phyloP scores from a whole-genome alignment of 2,329 filamentous ascomycete species.

The Graphiopsis chlorocephala region DNA sequence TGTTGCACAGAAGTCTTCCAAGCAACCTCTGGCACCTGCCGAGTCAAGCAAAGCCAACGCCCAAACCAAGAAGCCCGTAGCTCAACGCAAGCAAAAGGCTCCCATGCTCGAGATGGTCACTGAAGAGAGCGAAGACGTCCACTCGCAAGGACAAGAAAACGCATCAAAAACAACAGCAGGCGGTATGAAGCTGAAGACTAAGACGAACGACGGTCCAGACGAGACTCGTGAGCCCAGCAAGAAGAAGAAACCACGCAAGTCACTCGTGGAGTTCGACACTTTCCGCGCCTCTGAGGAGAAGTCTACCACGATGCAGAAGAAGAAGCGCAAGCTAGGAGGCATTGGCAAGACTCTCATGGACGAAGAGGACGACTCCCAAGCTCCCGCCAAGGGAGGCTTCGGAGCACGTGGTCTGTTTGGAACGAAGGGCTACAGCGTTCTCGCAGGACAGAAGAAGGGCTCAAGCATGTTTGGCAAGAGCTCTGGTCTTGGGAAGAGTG shows the following conservation, averaged over 20 bases:
- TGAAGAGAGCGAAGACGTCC: constrained; percentile 43
- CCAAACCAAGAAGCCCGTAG: constrained; percentile 37
- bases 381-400: constrained; percentile 26
- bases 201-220: constrained; percentile 33
- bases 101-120: constrained; percentile 44
- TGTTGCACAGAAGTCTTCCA: constrained; percentile 31
- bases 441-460: constrained; percentile 30
- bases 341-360: constrained; percentile 40
- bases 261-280: constrained; percentile 45
- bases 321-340: constrained; percentile 38
- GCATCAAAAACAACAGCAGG: constrained; percentile 27
- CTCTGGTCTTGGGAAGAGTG: constrained; percentile 26
- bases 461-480: constrained; percentile 26
- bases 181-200: constrained; percentile 40
- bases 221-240: constrained; percentile 36
- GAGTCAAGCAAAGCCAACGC: constrained; percentile 45
- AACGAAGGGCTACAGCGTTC: constrained; percentile 31
- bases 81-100: constrained; percentile 38
- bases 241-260: constrained; percentile 42
- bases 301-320: constrained; percentile 31
- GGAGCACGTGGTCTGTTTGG: constrained; percentile 28
- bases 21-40: constrained; percentile 44
- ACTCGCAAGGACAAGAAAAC: constrained; percentile 38
- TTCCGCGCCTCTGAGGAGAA: constrained; percentile 34
- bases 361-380: constrained; percentile 36